A percentile compares a stretch with the other conserved stretches of the same genome.
Evolutionary conservation across 495 filamentous ascomycete genomes (phyloP).

Genomic region (Tetracladium setigerum): DNA sequence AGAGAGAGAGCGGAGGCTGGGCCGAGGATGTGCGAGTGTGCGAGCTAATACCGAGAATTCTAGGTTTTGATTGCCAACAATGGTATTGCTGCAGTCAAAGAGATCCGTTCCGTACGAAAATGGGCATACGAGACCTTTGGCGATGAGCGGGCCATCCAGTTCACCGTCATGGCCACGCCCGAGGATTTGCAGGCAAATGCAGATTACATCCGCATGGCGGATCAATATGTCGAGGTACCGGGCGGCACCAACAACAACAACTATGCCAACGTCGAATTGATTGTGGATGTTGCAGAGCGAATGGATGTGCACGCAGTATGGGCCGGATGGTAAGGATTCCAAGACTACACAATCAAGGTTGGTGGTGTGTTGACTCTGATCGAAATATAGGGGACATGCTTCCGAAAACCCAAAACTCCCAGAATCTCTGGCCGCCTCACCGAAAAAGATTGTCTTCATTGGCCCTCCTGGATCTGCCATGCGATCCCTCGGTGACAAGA

Average conservation of each 20-base stretch:
- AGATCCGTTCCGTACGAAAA: conserved; percentile 97
- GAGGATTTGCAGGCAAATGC: conserved; percentile 97
- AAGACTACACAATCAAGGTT: background rate
- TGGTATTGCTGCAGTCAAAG: conserved; percentile 98
- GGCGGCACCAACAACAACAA: conserved; percentile 99
- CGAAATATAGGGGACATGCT: conserved; percentile 77
- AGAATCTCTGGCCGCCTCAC: conserved; percentile 88
- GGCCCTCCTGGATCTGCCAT: conserved; percentile 96
- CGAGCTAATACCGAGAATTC: background rate
- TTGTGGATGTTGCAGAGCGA: conserved; percentile 98
- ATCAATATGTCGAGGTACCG: conserved; percentile 98
- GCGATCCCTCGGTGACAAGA: conserved; percentile 98
- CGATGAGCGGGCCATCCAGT: conserved; percentile 96
- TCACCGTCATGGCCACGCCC: conserved; percentile 99
- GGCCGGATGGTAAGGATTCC: conserved; percentile 80
- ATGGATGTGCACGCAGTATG: conserved; percentile 98
- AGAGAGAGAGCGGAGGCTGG: background rate
- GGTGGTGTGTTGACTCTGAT: conserved; percentile 1
- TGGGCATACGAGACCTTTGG: conserved; percentile 99
- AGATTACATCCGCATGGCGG: conserved; percentile 99
- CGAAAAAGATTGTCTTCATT: conserved; percentile 98
- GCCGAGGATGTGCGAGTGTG: background rate
- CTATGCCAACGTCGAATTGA: conserved; percentile 98
- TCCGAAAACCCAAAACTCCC: conserved; percentile 98
- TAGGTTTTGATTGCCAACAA: conserved; percentile 99